phyloP scores from a whole-genome alignment of 2,329 filamentous ascomycete species.

The Phoma sp. region DNA sequence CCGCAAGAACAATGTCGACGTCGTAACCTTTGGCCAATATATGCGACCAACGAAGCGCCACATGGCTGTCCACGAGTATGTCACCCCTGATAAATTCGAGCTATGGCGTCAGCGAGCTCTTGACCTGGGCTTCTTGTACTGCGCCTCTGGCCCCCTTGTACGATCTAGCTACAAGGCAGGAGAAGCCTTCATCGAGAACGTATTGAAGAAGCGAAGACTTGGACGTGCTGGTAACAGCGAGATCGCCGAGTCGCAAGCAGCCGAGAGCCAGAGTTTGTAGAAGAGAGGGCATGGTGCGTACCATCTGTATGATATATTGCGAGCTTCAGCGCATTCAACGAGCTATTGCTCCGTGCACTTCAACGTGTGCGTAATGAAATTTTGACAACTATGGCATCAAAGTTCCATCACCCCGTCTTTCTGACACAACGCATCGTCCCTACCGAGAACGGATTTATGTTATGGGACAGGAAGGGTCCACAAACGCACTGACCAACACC shows the following conservation, averaged over 20 bases:
- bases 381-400: background rate
- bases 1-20: conserved; percentile 80
- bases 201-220: conserved; percentile 73
- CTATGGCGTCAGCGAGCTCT: conserved; percentile 87
- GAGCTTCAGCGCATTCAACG: conserved; percentile 11
- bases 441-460: background rate
- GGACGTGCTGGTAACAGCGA: conserved; percentile 17
- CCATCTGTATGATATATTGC: conserved; percentile 8
- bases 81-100: conserved; percentile 90
- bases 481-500: background rate
- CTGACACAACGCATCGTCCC: background rate
- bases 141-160: conserved; percentile 89
- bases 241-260: background rate
- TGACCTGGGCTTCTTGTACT: conserved; percentile 96
- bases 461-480: background rate
- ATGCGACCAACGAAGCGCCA: conserved; percentile 99
- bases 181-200: conserved; percentile 98
- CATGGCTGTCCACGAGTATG: conserved; percentile 94
- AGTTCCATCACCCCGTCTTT: background rate
- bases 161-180: conserved; percentile 97
- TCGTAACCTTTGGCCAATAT: conserved; percentile 99
- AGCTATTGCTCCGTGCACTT: conserved; percentile 17
- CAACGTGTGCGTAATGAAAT: conserved; percentile 17
- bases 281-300: background rate
- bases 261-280: conserved; percentile 9